Percentiles rank a stretch among this genome's conserved stretches.
Conservation (phyloP, 2,329 filamentous ascomycete genomes). For the Beauveria pseudobassiana region DNA sequence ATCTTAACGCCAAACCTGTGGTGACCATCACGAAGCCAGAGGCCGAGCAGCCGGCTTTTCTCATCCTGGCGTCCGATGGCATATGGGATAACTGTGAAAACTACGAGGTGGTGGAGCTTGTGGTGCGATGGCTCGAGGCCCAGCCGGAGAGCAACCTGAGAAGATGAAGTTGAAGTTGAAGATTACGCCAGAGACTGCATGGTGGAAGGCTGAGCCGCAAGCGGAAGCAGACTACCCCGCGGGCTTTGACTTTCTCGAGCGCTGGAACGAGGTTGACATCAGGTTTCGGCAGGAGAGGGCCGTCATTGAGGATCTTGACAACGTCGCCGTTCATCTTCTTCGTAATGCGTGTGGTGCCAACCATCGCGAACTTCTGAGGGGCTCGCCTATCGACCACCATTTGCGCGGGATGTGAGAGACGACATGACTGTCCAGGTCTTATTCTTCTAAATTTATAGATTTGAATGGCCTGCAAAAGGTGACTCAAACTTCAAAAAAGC, state of each 20-base stretch:
- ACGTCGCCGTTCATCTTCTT: slow-evolving; percentile 68
- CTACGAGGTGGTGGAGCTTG: slow-evolving; percentile 45
- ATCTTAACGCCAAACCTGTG: slow-evolving; percentile 56
- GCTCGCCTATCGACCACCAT: slow-evolving; percentile 61
- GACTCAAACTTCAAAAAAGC: no score
- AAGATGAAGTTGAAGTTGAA: neutral
- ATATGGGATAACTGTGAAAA: slow-evolving; percentile 51
- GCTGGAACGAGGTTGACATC: slow-evolving; percentile 1
- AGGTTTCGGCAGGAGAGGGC: slow-evolving; percentile 3
- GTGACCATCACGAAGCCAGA: slow-evolving; percentile 47
- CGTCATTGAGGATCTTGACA: slow-evolving; percentile 35
- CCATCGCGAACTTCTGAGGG: slow-evolving; percentile 63
- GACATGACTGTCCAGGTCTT: slow-evolving; percentile 75
- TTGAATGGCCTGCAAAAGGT: neutral
- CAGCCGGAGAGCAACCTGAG: neutral
- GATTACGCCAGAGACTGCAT: neutral
- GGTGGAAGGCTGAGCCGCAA: neutral
- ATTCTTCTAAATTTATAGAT: slow-evolving; percentile 23
- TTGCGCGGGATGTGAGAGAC: slow-evolving; percentile 53
- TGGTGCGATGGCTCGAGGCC: slow-evolving; percentile 38
- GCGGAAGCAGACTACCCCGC: neutral
- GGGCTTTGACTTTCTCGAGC: slow-evolving; percentile 4
- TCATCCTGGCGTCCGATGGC: slow-evolving; percentile 53
- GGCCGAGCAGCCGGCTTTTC: slow-evolving; percentile 34
- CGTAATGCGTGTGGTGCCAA: slow-evolving; percentile 69